phyloP scores from a whole-genome alignment of 768 basidiomycete genomes.

The Phlebiopsis gigantea region DNA sequence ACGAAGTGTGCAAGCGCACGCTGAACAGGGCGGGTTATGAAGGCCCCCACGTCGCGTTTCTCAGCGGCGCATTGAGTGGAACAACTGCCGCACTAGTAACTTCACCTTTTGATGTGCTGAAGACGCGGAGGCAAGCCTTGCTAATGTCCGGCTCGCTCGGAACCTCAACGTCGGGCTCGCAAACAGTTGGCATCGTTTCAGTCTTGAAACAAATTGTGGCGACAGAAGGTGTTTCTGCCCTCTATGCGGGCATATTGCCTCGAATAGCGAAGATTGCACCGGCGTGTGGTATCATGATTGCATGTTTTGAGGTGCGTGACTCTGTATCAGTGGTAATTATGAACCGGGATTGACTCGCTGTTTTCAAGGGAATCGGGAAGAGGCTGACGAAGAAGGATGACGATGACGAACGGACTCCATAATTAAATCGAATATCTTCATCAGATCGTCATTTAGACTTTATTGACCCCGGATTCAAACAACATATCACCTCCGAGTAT shows the following conservation, averaged over 20 bases:
- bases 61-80: conserved; percentile 88
- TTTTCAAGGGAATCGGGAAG: conserved; percentile 52
- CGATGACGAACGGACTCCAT: background rate
- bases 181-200: conserved; percentile 48
- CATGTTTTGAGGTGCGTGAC: conserved; percentile 75
- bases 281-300: conserved; percentile 98
- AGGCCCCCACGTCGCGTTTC: conserved; percentile 71
- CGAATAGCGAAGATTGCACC: conserved; percentile 94
- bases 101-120: conserved; percentile 94
- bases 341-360: background rate
- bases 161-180: conserved; percentile 23
- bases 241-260: conserved; percentile 83
- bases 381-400: conserved; percentile 27
- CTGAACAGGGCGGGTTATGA: conserved; percentile 48
- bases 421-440: background rate
- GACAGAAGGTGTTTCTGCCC: conserved; percentile 71
- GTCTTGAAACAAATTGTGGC: conserved; percentile 65
- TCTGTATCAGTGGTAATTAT: background rate
- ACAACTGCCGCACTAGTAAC: conserved; percentile 83
- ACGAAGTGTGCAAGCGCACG: conserved; percentile 73
- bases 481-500: too few species aligned
- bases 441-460: background rate
- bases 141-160: conserved; percentile 46
- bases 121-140: conserved; percentile 87
- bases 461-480: background rate